Evolutionary conservation across 768 basidiomycete genomes (phyloP).

Genomic region (Rhodosporidiobolus sp.): DNA sequence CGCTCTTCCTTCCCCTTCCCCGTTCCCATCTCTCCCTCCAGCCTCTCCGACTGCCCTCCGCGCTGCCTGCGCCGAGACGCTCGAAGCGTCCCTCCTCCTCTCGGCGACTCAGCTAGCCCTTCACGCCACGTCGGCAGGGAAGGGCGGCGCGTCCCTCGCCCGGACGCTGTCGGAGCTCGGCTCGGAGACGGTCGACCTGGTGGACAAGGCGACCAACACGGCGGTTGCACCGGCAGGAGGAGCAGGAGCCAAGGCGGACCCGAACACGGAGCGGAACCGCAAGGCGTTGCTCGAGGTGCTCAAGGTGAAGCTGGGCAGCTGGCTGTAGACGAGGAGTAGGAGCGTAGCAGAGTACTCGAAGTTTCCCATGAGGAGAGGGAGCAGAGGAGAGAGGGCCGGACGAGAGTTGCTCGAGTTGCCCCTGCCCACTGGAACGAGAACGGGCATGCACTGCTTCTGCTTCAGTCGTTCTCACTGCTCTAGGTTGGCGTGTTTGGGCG

Average conservation of each 20-base stretch:
- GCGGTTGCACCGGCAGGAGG: background rate
- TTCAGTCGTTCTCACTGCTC: too few relatives aligned
- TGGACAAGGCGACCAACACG: constrained; percentile 25
- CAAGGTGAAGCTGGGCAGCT: background rate
- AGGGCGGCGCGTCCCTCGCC: background rate
- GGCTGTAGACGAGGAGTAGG: background rate
- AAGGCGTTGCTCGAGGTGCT: constrained; percentile 12
- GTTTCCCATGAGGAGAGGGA: too few relatives aligned
- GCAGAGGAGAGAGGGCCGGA: too few relatives aligned
- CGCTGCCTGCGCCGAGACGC: constrained; percentile 17
- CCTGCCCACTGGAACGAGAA: too few relatives aligned
- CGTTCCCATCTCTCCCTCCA: constrained; percentile 5
- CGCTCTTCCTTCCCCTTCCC: background rate
- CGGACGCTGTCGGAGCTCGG: constrained; percentile 23
- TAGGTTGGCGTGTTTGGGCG: too few relatives aligned
- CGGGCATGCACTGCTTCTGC: too few relatives aligned
- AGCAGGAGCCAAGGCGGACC: background rate
- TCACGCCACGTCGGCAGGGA: constrained; percentile 3
- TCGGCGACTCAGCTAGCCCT: constrained; percentile 36
- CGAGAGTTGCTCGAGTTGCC: too few relatives aligned
- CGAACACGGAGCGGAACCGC: background rate
- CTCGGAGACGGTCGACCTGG: constrained; percentile 6
- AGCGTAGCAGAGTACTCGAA: background rate
- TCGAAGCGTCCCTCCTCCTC: constrained; percentile 38
- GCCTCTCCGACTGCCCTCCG: constrained; percentile 7